Percentiles rank a stretch among this genome's conserved stretches.
phyloP scores from a whole-genome alignment of 148 eudicot species.

The Beta vulgaris region DNA sequence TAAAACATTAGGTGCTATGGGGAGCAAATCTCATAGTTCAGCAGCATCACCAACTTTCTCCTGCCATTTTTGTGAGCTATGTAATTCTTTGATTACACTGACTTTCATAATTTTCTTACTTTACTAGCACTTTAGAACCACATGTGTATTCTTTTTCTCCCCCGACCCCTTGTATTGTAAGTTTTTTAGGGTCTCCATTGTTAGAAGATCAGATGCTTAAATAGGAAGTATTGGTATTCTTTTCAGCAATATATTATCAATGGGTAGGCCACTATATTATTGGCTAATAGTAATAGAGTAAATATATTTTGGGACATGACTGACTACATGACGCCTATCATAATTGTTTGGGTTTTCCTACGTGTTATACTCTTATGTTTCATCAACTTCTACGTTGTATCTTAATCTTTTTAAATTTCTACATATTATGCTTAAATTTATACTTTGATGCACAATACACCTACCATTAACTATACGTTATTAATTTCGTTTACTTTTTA shows the following conservation, averaged over 20 bases:
- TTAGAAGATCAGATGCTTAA: slow-evolving; percentile 13
- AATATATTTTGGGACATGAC: slow-evolving; percentile 5
- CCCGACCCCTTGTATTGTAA: slow-evolving; percentile 1
- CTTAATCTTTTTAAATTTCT: no score
- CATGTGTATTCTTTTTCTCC: slow-evolving; percentile 1
- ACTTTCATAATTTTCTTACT: background rate
- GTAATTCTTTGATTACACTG: slow-evolving; percentile 11
- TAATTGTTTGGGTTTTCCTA: no score
- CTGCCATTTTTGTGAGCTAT: slow-evolving; percentile 17
- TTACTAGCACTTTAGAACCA: background rate
- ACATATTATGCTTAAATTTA: no score
- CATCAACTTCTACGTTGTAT: no score
- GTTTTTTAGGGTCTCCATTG: slow-evolving; percentile 8
- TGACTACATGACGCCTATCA: no score
- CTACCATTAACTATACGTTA: no score
- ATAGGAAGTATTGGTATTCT: background rate
- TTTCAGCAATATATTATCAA: background rate
- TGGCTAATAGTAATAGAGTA: background rate
- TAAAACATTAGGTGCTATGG: slow-evolving; percentile 11
- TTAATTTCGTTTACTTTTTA: no score
- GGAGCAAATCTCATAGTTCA: slow-evolving; percentile 24
- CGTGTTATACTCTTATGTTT: no score
- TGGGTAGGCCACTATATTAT: slow-evolving; percentile 10
- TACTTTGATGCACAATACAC: no score
- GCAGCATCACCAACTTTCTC: slow-evolving; percentile 21